Conservation (phyloP, 1,284 basidiomycete genomes). For the Sphagnurus paluster region DNA sequence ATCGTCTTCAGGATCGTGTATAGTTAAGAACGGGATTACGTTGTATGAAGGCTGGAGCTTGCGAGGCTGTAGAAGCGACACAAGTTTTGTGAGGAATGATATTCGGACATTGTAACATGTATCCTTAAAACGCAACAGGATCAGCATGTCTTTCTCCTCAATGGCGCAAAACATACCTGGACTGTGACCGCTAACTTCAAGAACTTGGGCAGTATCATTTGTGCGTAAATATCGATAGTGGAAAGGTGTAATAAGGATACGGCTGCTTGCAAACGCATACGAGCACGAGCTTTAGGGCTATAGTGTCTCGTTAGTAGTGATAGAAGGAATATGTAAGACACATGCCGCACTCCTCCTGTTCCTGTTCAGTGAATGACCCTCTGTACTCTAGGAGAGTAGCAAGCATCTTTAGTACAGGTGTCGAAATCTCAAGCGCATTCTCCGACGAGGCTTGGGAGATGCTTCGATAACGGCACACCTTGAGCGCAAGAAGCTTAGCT, state of each 20-base stretch:
- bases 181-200: slow-evolving; percentile 71
- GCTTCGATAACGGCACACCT: slow-evolving; percentile 79
- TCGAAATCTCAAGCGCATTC: slow-evolving; percentile 64
- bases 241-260: slow-evolving; percentile 83
- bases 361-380: slow-evolving; percentile 63
- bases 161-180: slow-evolving; percentile 53
- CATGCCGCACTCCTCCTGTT: slow-evolving; percentile 62
- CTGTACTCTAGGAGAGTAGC: slow-evolving; percentile 63
- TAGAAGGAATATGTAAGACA: background rate
- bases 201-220: slow-evolving; percentile 64
- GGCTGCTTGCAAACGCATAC: slow-evolving; percentile 82
- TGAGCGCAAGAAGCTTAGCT: slow-evolving; percentile 76
- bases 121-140: slow-evolving; percentile 54
- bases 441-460: slow-evolving; percentile 64
- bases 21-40: slow-evolving; percentile 83
- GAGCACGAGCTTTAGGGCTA: slow-evolving; percentile 62
- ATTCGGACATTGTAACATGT: slow-evolving; percentile 86
- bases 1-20: slow-evolving; percentile 90
- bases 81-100: slow-evolving; percentile 76
- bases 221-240: slow-evolving; percentile 60
- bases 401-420: slow-evolving; percentile 77
- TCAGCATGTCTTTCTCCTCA: background rate
- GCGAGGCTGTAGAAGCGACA: slow-evolving; percentile 57
- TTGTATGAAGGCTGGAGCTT: slow-evolving; percentile 77
- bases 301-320: background rate